phyloP scores from a whole-genome alignment of 2,329 filamentous ascomycete genomes.

The Hypoxylon sp. region DNA sequence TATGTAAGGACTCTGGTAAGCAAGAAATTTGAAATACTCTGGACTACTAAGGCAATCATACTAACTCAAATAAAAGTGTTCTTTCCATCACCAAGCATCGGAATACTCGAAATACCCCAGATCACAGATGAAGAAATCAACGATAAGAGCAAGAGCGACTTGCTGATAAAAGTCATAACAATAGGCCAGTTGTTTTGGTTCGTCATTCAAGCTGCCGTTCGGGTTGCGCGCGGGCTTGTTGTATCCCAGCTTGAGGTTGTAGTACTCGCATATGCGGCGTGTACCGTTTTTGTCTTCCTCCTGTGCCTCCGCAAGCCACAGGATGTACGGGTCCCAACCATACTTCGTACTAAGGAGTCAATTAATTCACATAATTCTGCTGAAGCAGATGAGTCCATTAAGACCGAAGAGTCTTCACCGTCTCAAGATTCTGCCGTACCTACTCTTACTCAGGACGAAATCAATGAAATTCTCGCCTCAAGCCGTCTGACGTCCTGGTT shows the following conservation, averaged over 20 bases:
- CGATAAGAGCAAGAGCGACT: slow-evolving; percentile 7
- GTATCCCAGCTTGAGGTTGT: neutral
- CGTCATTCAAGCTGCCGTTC: neutral
- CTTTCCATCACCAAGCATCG: too few relatives aligned
- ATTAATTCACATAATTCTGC: too few relatives aligned
- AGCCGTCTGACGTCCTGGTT: too few relatives aligned
- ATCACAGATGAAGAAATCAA: slow-evolving; percentile 4
- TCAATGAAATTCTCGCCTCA: neutral
- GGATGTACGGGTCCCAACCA: slow-evolving; percentile 3
- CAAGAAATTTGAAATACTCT: too few relatives aligned
- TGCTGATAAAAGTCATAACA: neutral
- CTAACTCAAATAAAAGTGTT: too few relatives aligned
- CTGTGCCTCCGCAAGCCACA: slow-evolving; percentile 1
- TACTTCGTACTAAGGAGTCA: neutral
- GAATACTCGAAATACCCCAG: neutral
- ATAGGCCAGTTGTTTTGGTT: slow-evolving; percentile 8
- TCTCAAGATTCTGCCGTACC: too few relatives aligned
- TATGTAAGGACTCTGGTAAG: neutral
- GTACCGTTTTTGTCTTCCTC: neutral
- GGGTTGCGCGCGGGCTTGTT: neutral
- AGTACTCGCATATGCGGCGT: slow-evolving; percentile 1
- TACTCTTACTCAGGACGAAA: too few relatives aligned
- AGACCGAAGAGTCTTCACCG: too few relatives aligned
- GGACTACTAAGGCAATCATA: too few relatives aligned
- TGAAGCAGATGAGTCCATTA: too few relatives aligned